Conservation (phyloP, 2,329 filamentous ascomycete species). For the Fusarium veterinarium region DNA sequence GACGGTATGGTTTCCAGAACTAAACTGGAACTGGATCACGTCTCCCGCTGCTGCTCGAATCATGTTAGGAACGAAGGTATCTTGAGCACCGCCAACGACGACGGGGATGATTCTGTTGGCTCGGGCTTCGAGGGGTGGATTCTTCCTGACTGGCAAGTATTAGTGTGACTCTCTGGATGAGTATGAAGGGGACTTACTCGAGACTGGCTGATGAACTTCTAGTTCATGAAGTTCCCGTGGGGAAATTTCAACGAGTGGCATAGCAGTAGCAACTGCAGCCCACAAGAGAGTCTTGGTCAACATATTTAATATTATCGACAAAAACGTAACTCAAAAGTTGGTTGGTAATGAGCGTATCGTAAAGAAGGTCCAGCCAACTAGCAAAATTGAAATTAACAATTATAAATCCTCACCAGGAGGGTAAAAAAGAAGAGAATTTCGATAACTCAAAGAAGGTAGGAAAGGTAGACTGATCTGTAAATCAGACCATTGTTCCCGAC, state of each 20-base stretch:
- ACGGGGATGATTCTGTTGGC: constrained; percentile 47
- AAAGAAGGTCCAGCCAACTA: constrained; percentile 7
- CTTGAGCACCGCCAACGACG: constrained; percentile 52
- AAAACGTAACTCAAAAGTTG: not conserved
- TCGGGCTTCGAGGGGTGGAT: constrained; percentile 40
- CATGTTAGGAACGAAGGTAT: constrained; percentile 53
- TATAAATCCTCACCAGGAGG: constrained; percentile 21
- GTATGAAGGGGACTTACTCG: not conserved
- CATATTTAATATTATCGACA: not conserved
- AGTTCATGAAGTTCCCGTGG: constrained; percentile 4
- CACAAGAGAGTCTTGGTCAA: not conserved
- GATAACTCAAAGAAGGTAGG: not conserved
- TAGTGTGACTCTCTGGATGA: not conserved
- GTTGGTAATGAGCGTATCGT: not conserved
- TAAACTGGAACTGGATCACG: constrained; percentile 58
- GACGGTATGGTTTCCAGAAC: constrained; percentile 56
- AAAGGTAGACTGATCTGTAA: not conserved
- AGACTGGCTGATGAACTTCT: not conserved
- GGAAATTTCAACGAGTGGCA: constrained; percentile 27
- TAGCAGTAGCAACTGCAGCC: constrained; percentile 2
- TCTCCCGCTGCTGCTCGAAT: constrained; percentile 51
- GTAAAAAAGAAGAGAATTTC: not conserved
- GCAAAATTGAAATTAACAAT: not conserved
- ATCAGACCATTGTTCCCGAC: not conserved
- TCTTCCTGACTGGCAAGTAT: not conserved